These are phyloP conservation scores for Candida tammaniensis DNA, from an alignment of 805 yeast genomes.

Conservation along the genomic window DNA sequence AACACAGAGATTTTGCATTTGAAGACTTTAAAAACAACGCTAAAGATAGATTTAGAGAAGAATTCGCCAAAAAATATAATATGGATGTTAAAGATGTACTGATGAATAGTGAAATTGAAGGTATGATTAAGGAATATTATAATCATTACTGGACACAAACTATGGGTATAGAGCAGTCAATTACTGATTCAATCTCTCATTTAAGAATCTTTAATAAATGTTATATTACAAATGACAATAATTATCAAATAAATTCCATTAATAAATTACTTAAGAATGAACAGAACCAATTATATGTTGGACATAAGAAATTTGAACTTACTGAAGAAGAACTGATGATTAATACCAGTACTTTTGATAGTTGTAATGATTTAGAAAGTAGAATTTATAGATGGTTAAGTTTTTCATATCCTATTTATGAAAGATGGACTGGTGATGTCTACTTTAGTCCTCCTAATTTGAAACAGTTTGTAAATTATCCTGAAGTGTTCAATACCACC, in stretches of 20 bases:
- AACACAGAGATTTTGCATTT: slow-evolving; percentile 28
- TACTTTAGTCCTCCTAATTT: slow-evolving; percentile 24
- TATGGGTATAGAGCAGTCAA: slow-evolving; percentile 27
- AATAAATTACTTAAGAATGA: slow-evolving; percentile 8
- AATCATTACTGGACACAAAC: slow-evolving; percentile 23
- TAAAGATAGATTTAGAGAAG: slow-evolving; percentile 26
- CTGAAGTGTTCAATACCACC: slow-evolving; percentile 16
- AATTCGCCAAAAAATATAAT: slow-evolving; percentile 19
- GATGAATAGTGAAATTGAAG: slow-evolving; percentile 19
- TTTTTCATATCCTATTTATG: slow-evolving; percentile 35
- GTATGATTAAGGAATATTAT: slow-evolving; percentile 26
- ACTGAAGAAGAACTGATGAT: slow-evolving; percentile 14
- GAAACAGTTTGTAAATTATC: slow-evolving; percentile 14
- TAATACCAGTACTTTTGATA: slow-evolving; percentile 15
- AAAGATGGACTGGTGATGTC: slow-evolving; percentile 37
- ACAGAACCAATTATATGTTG: not conserved
- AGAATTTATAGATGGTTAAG: slow-evolving; percentile 43
- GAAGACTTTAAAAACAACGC: slow-evolving; percentile 23
- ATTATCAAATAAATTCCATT: slow-evolving; percentile 7
- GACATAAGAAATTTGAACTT: not conserved
- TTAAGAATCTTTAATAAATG: slow-evolving; percentile 48
- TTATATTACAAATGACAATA: slow-evolving; percentile 29
- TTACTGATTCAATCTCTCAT: slow-evolving; percentile 44
- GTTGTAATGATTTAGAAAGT: slow-evolving; percentile 33
- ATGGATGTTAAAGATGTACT: slow-evolving; percentile 17